These are phyloP conservation scores for Fermentozyma sake DNA, from an alignment of 1,139 yeast species.

Conservation along the genomic window DNA sequence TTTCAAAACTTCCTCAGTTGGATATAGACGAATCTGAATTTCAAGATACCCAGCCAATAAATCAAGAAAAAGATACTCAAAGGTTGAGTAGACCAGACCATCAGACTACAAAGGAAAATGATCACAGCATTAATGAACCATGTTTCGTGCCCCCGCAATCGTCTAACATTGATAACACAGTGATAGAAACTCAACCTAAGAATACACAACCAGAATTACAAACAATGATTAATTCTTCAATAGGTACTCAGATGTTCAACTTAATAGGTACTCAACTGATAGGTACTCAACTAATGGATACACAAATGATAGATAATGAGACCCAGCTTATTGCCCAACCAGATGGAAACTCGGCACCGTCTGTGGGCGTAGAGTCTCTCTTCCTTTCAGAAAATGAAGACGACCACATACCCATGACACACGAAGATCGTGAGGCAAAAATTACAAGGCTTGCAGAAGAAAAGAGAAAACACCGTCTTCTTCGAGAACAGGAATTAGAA, in stretches of 20 bases:
- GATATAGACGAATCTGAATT: conserved; percentile 24
- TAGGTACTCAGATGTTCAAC: too few relatives aligned
- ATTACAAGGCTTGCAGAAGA: conserved; percentile 20
- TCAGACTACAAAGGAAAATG: too few relatives aligned
- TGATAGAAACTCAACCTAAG: conserved; percentile 1
- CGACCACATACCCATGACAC: conserved; percentile 8
- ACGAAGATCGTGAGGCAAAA: conserved; percentile 19
- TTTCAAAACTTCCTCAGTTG: conserved; percentile 27
- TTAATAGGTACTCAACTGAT: too few relatives aligned
- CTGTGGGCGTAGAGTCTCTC: conserved; percentile 6
- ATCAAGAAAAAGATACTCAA: background rate
- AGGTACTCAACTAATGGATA: background rate
- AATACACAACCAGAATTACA: background rate
- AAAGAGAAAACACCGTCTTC: conserved; percentile 19
- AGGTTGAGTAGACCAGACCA: too few relatives aligned
- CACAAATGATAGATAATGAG: conserved; percentile 2
- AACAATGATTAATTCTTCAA: background rate
- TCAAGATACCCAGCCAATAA: conserved; percentile 3
- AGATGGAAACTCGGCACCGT: conserved; percentile 1
- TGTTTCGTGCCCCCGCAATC: too few relatives aligned
- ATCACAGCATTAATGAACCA: too few relatives aligned
- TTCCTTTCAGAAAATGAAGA: conserved; percentile 7
- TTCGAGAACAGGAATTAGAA: conserved; percentile 20
- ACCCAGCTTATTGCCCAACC: conserved; percentile 1
- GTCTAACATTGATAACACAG: too few relatives aligned